phyloP scores from a whole-genome alignment of 805 yeast genomes.

The Naumovozyma baii region DNA sequence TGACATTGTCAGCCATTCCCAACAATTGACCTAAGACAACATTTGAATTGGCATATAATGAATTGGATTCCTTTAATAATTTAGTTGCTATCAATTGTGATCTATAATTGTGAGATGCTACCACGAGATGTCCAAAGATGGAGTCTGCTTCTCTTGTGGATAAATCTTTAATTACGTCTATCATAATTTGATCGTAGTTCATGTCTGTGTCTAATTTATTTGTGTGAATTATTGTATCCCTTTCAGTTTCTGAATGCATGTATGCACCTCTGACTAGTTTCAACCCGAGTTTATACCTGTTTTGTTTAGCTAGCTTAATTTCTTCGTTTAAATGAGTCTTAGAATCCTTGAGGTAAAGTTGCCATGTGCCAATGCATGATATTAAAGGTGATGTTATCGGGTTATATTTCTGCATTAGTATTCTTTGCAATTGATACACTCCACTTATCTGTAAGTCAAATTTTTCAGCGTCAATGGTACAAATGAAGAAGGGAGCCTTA shows the following conservation, averaged over 20 bases:
- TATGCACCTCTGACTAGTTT: constrained; percentile 94
- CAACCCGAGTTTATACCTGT: constrained; percentile 66
- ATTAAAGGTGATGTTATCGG: constrained; percentile 42
- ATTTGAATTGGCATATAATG: constrained; percentile 51
- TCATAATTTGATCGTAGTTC: constrained; percentile 64
- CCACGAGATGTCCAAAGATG: constrained; percentile 67
- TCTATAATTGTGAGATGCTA: constrained; percentile 80
- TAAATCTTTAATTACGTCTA: constrained; percentile 51
- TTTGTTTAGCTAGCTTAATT: constrained; percentile 49
- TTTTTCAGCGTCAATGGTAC: constrained; percentile 88
- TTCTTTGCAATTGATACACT: constrained; percentile 82
- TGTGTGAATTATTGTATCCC: constrained; percentile 57
- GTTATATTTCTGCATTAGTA: constrained; percentile 66
- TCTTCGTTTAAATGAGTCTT: constrained; percentile 52
- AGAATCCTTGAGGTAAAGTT: constrained; percentile 77
- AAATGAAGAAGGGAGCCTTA: constrained; percentile 59
- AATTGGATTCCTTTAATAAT: constrained; percentile 33
- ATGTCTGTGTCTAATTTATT: constrained; percentile 74
- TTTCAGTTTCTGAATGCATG: constrained; percentile 75
- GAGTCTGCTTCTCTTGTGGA: constrained; percentile 36
- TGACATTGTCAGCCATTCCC: constrained; percentile 92
- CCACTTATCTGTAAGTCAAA: constrained; percentile 72
- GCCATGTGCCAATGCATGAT: constrained; percentile 83
- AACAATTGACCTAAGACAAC: constrained; percentile 82
- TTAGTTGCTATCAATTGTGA: constrained; percentile 69